Percentiles rank a stretch among this genome's conserved stretches.
Evolutionary conservation across 805 yeast genomes (phyloP).

Genomic region (Schwanniomyces pseudopolymorphus): DNA sequence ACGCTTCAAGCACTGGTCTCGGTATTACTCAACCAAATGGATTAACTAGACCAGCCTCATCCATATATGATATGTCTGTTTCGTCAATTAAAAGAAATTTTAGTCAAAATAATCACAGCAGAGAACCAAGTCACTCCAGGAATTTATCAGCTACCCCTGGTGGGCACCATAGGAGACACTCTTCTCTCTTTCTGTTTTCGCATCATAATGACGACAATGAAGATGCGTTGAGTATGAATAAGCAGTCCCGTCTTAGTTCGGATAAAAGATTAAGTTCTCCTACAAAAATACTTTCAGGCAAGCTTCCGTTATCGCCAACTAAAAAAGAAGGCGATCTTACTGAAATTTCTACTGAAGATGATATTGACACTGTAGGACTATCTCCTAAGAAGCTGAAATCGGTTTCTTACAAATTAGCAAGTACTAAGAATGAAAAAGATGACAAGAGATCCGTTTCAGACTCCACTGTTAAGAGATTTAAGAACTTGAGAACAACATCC

Average conservation of each 20-base stretch:
- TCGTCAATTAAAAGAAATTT: conserved; percentile 13
- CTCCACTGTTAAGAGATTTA: conserved; percentile 38
- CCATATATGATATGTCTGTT: conserved; percentile 41
- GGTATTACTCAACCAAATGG: conserved; percentile 12
- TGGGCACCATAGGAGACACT: conserved; percentile 52
- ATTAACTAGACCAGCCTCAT: conserved; percentile 45
- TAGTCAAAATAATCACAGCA: conserved; percentile 34
- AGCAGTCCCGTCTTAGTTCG: background rate
- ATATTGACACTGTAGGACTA: conserved; percentile 29
- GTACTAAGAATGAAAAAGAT: conserved; percentile 9
- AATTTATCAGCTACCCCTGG: conserved; percentile 27
- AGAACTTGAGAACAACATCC: conserved; percentile 53
- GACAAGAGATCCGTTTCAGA: conserved; percentile 38
- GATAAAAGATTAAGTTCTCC: conserved; percentile 11
- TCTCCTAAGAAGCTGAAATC: conserved; percentile 38
- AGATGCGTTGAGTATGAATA: background rate
- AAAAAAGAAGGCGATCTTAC: conserved; percentile 2
- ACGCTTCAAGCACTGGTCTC: conserved; percentile 19
- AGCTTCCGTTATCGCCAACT: conserved; percentile 1
- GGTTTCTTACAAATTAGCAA: conserved; percentile 14
- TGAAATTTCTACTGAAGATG: conserved; percentile 11
- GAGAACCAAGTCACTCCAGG: conserved; percentile 44
- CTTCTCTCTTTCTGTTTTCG: conserved; percentile 56
- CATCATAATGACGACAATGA: conserved; percentile 21
- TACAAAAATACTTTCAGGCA: conserved; percentile 21